Evolutionary conservation across 164 flowering plant genomes (phyloP).

Genomic region (Chimonanthus praecox): DNA sequence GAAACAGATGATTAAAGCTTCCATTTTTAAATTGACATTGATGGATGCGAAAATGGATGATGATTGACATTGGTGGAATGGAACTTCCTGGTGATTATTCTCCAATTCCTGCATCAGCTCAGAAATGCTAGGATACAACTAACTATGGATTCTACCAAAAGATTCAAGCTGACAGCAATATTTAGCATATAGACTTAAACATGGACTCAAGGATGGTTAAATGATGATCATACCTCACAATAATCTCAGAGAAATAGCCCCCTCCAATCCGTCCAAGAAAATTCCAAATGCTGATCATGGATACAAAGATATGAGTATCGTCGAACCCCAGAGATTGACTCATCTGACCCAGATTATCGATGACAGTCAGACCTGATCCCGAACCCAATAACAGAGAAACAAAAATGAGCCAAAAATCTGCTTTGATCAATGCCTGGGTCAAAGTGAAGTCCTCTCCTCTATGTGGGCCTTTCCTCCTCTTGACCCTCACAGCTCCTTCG

Average conservation of each 20-base stretch:
- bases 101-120: not conserved
- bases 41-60: not conserved
- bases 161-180: not conserved
- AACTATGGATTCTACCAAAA: not conserved
- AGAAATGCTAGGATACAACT: not conserved
- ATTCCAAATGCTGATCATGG: slow-evolving; percentile 98
- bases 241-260: slow-evolving; percentile 86
- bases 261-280: slow-evolving; percentile 98
- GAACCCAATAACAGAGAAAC: slow-evolving; percentile 78
- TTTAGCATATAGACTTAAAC: not conserved
- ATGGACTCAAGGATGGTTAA: not conserved
- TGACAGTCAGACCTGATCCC: slow-evolving; percentile 98
- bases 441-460: slow-evolving; percentile 97
- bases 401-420: slow-evolving; percentile 95
- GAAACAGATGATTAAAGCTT: not conserved
- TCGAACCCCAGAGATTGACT: slow-evolving; percentile 83
- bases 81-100: no score
- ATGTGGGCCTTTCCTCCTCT: slow-evolving; percentile 82
- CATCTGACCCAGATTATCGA: slow-evolving; percentile 97
- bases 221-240: slow-evolving; percentile 52
- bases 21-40: not conserved
- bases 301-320: slow-evolving; percentile 87
- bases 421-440: slow-evolving; percentile 83
- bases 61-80: not conserved
- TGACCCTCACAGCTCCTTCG: slow-evolving; percentile 93